A percentile compares a stretch with the other conserved stretches of the same genome.
Evolutionary conservation across 176 grass and related monocot species (phyloP).

Genomic region (Poa annua): DNA sequence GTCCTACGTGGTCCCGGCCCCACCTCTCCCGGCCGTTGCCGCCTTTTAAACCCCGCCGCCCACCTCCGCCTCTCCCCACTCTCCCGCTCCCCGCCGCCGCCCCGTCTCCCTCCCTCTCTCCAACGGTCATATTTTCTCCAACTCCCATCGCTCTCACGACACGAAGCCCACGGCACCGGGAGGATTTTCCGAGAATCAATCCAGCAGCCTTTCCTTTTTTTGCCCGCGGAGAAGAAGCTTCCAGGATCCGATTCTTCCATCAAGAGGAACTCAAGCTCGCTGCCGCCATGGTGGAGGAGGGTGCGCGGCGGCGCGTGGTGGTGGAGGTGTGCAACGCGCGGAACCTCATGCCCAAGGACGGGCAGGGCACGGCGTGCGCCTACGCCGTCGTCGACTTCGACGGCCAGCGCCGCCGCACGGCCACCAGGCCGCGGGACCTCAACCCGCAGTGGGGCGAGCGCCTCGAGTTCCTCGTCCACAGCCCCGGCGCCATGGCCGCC

Average conservation of each 20-base stretch:
- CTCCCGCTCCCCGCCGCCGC: not conserved
- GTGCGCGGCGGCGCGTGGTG: constrained; percentile 61
- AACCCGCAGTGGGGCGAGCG: constrained; percentile 91
- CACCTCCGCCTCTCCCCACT: not conserved
- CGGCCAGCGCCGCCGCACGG: constrained; percentile 92
- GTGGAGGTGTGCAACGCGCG: constrained; percentile 91
- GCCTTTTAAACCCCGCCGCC: constrained; percentile 40
- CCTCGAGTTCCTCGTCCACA: constrained; percentile 88
- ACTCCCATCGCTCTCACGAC: not conserved
- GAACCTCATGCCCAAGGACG: constrained; percentile 99
- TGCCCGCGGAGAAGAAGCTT: constrained; percentile 26
- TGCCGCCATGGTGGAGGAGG: constrained; percentile 53
- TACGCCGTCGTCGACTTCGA: constrained; percentile 99
- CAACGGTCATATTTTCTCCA: constrained; percentile 41
- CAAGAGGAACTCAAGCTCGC: not conserved
- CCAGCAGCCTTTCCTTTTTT: not conserved
- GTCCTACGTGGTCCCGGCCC: constrained; percentile 50
- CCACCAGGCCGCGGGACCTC: constrained; percentile 75
- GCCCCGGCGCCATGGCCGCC: constrained; percentile 55
- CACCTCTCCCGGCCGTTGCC: constrained; percentile 41
- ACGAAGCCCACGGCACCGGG: not conserved
- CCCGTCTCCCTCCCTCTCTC: not conserved
- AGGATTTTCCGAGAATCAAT: constrained; percentile 10
- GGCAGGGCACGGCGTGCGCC: constrained; percentile 90
- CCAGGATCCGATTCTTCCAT: not conserved